These are phyloP conservation scores for Fusarium gaditjirri DNA, from an alignment of 2,329 filamentous ascomycete genomes.

Conservation along the genomic window DNA sequence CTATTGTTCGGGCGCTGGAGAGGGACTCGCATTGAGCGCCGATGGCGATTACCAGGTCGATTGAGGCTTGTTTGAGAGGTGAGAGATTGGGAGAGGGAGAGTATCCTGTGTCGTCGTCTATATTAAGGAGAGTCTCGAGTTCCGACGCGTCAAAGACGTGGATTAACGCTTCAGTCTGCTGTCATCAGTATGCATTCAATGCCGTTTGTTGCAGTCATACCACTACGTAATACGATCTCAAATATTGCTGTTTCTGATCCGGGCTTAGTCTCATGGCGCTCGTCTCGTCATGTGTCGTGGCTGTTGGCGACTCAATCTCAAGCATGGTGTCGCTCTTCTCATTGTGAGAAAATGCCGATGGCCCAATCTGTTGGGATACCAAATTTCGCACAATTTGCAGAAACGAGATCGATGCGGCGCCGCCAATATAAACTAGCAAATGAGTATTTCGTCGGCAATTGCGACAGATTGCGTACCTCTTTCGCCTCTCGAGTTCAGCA, in stretches of 20 bases:
- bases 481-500: constrained; percentile 63
- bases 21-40: constrained; percentile 42
- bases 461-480: constrained; percentile 50
- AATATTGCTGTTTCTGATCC: constrained; percentile 10
- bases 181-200: background rate
- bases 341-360: constrained; percentile 43
- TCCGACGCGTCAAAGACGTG: constrained; percentile 48
- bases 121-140: constrained; percentile 39
- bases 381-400: constrained; percentile 53
- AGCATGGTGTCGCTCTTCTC: constrained; percentile 45
- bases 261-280: background rate
- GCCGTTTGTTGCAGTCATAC: background rate
- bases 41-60: constrained; percentile 41
- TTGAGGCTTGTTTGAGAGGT: constrained; percentile 15
- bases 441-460: background rate
- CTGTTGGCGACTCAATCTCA: constrained; percentile 38
- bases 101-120: background rate
- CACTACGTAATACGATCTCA: constrained; percentile 30
- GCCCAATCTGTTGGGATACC: constrained; percentile 42
- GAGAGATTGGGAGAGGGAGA: background rate
- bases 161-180: constrained; percentile 50
- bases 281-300: background rate
- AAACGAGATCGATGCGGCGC: constrained; percentile 65
- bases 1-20: constrained; percentile 19
- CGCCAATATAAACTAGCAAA: constrained; percentile 58